Conservation (phyloP, 495 filamentous ascomycete species). For the Cercophora scortea region DNA sequence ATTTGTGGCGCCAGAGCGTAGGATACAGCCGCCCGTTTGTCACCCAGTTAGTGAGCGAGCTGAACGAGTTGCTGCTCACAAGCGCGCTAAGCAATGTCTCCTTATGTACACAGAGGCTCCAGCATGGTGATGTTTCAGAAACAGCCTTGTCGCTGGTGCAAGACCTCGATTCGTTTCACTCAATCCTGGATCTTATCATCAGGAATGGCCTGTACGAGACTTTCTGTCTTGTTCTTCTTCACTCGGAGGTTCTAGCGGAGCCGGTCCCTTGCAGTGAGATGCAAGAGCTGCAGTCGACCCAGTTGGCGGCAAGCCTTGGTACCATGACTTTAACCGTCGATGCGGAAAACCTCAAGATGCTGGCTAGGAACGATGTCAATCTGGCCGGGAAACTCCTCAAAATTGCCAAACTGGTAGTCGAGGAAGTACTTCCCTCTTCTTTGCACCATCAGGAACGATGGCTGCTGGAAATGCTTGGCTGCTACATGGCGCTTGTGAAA, state of each 20-base stretch:
- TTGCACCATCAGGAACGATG: slow-evolving; percentile 37
- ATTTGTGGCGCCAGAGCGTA: slow-evolving; percentile 36
- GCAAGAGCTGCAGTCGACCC: background rate
- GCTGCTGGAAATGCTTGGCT: slow-evolving; percentile 29
- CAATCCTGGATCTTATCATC: slow-evolving; percentile 28
- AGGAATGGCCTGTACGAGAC: slow-evolving; percentile 31
- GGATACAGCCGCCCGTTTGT: slow-evolving; percentile 39
- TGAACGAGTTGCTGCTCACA: no score
- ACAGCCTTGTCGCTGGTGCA: background rate
- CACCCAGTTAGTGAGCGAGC: no score
- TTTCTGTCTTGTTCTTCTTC: slow-evolving; percentile 27
- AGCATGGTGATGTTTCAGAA: no score
- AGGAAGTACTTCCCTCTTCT: slow-evolving; percentile 15
- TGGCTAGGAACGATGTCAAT: no score
- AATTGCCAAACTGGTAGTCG: slow-evolving; percentile 23
- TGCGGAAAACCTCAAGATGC: background rate
- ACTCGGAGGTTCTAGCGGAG: slow-evolving; percentile 7
- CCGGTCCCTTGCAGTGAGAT: slow-evolving; percentile 8
- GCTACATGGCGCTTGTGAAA: slow-evolving; percentile 7
- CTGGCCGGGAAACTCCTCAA: slow-evolving; percentile 11
- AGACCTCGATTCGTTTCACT: slow-evolving; percentile 19
- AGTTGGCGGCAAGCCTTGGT: no score
- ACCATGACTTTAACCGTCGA: background rate
- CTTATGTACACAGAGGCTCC: no score
- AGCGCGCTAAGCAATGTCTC: no score